Conservation (phyloP, 192 early-diverging fungal genomes). For the Coemansia brasiliensis region DNA sequence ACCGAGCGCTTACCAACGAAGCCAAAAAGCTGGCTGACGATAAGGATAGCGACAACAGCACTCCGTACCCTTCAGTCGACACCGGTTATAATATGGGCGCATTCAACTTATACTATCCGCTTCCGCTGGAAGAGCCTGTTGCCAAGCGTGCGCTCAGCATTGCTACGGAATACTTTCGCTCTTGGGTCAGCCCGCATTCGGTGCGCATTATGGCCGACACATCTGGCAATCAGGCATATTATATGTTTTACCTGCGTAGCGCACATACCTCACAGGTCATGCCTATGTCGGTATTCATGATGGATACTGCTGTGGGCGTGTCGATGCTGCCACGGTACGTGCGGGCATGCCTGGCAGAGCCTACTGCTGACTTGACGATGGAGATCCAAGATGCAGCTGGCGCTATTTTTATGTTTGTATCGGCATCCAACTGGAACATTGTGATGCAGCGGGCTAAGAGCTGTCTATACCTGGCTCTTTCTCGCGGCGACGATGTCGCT, state of each 20-base stretch:
- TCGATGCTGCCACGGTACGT: slow-evolving; percentile 49
- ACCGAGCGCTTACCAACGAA: slow-evolving; percentile 30
- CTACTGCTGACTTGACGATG: slow-evolving; percentile 33
- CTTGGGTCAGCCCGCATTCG: slow-evolving; percentile 37
- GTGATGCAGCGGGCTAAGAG: slow-evolving; percentile 72
- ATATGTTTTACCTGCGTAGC: slow-evolving; percentile 42
- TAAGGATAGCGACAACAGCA: slow-evolving; percentile 26
- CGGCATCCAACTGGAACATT: slow-evolving; percentile 86
- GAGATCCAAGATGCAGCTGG: slow-evolving; percentile 85
- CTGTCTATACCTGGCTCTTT: slow-evolving; percentile 63
- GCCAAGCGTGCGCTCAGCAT: slow-evolving; percentile 53
- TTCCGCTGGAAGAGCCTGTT: slow-evolving; percentile 48
- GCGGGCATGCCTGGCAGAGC: slow-evolving; percentile 57
- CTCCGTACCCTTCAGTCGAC: slow-evolving; percentile 11
- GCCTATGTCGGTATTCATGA: slow-evolving; percentile 31
- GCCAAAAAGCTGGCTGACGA: slow-evolving; percentile 17
- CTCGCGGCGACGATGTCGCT: slow-evolving; percentile 65
- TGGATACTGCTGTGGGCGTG: slow-evolving; percentile 32
- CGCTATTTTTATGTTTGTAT: slow-evolving; percentile 80
- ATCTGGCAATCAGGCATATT: slow-evolving; percentile 43
- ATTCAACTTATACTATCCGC: slow-evolving; percentile 43
- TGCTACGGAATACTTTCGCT: slow-evolving; percentile 49
- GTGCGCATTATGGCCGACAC: slow-evolving; percentile 46
- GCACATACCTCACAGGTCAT: slow-evolving; percentile 49
- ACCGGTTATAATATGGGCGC: slow-evolving; percentile 41